These are phyloP conservation scores for Monosporascus sp. DNA, from an alignment of 2,329 filamentous ascomycete species.

Conservation along the genomic window DNA sequence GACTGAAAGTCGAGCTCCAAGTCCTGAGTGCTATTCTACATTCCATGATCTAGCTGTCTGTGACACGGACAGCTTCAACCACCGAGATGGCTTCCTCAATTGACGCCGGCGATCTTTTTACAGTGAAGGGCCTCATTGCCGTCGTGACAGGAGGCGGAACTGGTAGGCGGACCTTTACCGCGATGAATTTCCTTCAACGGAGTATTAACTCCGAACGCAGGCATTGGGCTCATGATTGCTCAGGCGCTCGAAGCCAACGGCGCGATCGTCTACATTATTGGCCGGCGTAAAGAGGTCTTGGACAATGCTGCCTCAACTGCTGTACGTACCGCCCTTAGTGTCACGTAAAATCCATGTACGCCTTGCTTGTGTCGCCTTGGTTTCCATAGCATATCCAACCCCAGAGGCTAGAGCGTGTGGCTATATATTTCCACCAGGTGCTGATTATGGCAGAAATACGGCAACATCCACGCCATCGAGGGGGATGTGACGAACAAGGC, in stretches of 20 bases:
- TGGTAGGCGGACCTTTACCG: slow-evolving; percentile 24
- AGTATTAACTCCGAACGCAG: slow-evolving; percentile 18
- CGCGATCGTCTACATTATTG: slow-evolving; percentile 46
- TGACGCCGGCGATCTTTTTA: slow-evolving; percentile 33
- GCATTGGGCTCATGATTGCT: slow-evolving; percentile 46
- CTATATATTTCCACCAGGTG: neutral
- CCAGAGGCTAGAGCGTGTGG: slow-evolving; percentile 1
- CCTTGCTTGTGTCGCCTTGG: too few species aligned
- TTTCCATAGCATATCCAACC: too few species aligned
- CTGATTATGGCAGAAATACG: slow-evolving; percentile 16
- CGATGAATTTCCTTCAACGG: neutral
- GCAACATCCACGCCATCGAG: slow-evolving; percentile 22
- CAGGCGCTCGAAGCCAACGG: slow-evolving; percentile 44
- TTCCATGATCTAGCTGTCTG: too few species aligned
- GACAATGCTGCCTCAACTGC: slow-evolving; percentile 31
- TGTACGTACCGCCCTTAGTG: slow-evolving; percentile 12
- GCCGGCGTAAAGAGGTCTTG: slow-evolving; percentile 39
- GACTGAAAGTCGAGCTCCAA: too few species aligned
- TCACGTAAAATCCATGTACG: slow-evolving; percentile 3
- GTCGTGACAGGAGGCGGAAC: slow-evolving; percentile 51
- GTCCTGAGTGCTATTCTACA: too few species aligned
- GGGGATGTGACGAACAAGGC: slow-evolving; percentile 31
- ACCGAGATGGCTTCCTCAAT: slow-evolving; percentile 13
- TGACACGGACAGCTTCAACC: neutral
- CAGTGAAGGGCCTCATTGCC: slow-evolving; percentile 44